Evolutionary conservation across 805 yeast genomes (phyloP).

Genomic region (Saccharomycopsis microspora): DNA sequence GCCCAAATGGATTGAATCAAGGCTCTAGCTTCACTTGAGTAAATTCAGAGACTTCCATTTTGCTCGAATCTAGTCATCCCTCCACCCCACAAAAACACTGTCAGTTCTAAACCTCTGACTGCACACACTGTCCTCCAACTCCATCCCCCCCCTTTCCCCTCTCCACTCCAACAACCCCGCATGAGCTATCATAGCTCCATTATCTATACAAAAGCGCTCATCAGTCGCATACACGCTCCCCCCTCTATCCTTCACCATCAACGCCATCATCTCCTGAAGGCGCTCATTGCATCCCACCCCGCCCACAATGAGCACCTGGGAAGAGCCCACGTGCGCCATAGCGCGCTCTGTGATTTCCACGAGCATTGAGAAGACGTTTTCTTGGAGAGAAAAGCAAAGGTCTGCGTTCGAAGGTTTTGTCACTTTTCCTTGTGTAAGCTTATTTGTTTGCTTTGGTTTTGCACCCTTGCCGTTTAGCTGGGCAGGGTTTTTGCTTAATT

Average conservation of each 20-base stretch:
- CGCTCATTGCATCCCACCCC: conserved; percentile 97
- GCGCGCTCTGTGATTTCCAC: conserved; percentile 98
- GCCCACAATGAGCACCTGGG: conserved; percentile 89
- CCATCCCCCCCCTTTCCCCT: conserved; percentile 54
- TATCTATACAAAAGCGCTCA: conserved; percentile 93
- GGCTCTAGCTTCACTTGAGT: too few relatives aligned
- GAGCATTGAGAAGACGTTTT: conserved; percentile 86
- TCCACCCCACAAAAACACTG: conserved; percentile 84
- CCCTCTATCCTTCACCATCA: conserved; percentile 80
- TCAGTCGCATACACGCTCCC: conserved; percentile 93
- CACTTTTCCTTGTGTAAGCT: conserved; percentile 20
- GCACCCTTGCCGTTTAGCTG: too few relatives aligned
- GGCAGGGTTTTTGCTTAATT: too few relatives aligned
- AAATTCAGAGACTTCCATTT: too few relatives aligned
- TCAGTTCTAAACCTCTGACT: conserved; percentile 93
- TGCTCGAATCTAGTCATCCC: conserved; percentile 48
- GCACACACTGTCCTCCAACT: conserved; percentile 64
- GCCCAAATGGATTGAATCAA: too few relatives aligned
- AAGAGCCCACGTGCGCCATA: conserved; percentile 90
- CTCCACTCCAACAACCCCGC: conserved; percentile 85
- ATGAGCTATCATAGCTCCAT: conserved; percentile 98
- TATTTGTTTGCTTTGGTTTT: too few relatives aligned
- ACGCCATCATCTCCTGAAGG: conserved; percentile 92
- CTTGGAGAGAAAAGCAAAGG: conserved; percentile 87
- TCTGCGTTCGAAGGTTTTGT: conserved; percentile 53